Evolutionary conservation across 495 filamentous ascomycete genomes (phyloP).

Genomic region (Daldinia childiae): DNA sequence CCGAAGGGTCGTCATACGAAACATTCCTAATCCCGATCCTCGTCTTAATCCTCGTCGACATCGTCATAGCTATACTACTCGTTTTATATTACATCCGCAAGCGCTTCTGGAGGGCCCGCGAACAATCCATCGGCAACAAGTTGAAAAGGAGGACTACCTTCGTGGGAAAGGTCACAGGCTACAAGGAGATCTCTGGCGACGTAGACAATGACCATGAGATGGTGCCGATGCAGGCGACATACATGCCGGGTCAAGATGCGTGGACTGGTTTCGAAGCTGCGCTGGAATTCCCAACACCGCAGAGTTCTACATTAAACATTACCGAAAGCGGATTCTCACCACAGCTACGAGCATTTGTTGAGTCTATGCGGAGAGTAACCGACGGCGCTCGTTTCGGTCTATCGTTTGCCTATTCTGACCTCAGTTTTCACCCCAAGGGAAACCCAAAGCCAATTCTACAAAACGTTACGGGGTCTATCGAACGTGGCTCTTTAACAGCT

Average conservation of each 20-base stretch:
- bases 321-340: constrained; percentile 46
- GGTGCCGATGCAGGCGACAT: constrained; percentile 40
- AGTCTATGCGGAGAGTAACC: constrained; percentile 60
- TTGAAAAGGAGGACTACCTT: constrained; percentile 26
- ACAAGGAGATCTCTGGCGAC: constrained; percentile 49
- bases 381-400: constrained; percentile 60
- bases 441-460: constrained; percentile 56
- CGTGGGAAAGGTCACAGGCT: constrained; percentile 27
- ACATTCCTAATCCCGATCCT: constrained; percentile 52
- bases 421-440: constrained; percentile 57
- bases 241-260: constrained; percentile 42
- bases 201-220: constrained; percentile 47
- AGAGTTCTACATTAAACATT: constrained; percentile 33
- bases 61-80: constrained; percentile 47
- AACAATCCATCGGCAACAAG: constrained; percentile 25
- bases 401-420: constrained; percentile 58
- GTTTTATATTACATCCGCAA: constrained; percentile 44
- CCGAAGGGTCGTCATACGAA: constrained; percentile 48
- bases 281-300: constrained; percentile 43
- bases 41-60: constrained; percentile 55
- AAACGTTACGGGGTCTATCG: constrained; percentile 61
- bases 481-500: constrained; percentile 58
- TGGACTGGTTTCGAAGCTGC: constrained; percentile 53
- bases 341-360: constrained; percentile 58
- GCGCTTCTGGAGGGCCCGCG: constrained; percentile 36